Base-by-base conservation (phyloP, 768 basidiomycete genomes). In the Pulveroboletus sp. region DNA sequence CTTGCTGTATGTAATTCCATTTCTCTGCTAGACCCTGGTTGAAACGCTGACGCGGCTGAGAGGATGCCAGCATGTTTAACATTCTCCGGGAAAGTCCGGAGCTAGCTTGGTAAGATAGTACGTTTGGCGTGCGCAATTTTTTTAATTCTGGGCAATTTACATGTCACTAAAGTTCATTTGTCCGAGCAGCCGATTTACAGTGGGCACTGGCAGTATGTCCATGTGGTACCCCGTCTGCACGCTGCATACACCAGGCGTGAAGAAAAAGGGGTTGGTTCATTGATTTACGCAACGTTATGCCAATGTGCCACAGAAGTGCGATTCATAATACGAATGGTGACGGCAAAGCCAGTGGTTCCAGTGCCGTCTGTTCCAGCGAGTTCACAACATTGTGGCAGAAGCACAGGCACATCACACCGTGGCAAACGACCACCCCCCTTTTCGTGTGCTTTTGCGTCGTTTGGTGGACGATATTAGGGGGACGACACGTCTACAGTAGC, bases 1-100 rank as follows among this genome's bases (percentile, higher is more conserved):
- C 49, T 57, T 60, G 45, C 40, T 6, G 48, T 57, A 54, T 59
- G 51, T 56, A 59, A 63, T 50, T 43, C 51, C 33, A 50, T 59
- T 53, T 54, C 34, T 27, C 19, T 43, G 19, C 19, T 12, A 12
- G 19, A 20, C 17, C 32, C 10, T 41, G 33, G 34, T 40, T 25
- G 47, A 45, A 51, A 57, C 32, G 33, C 27, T 32, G 45, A 50
- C 17, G 21, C n/a, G n/a, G n/a, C n/a, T n/a, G n/a, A n/a, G 35
- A 7, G 36, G 29, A 47, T 58, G 47, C 49, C 51, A 52, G 52
- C 52, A 57, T 53, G 32, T 17, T 17, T 7, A n/a, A 47, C 33
- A 48, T 45, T 31, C 45, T 14, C 29, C 24, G 25, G 14, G 10
- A 10, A 47, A 25, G 39, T 46, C 40, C 29, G 50, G 51, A 44